Conservation (phyloP, 2,329 filamentous ascomycete genomes). For the Colletotrichum lini region DNA sequence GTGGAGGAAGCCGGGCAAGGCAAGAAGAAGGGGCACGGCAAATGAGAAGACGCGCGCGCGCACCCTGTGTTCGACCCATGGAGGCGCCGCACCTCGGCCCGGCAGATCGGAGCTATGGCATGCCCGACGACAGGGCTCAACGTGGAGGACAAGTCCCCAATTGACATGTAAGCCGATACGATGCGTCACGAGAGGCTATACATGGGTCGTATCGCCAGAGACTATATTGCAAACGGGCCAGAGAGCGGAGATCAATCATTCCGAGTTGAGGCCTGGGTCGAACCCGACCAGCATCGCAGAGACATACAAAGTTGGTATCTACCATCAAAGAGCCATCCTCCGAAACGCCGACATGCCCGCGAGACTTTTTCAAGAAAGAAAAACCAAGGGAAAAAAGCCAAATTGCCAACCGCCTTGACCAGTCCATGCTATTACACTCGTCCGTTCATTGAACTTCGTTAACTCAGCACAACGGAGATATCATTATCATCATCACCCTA, state of each 20-base stretch:
- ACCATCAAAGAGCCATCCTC: conserved; percentile 38
- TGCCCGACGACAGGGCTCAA: not conserved
- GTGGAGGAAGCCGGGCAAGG: conserved; percentile 65
- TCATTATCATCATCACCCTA: not conserved
- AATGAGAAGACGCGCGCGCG: not conserved
- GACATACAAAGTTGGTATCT: conserved; percentile 42
- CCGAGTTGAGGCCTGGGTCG: conserved; percentile 7
- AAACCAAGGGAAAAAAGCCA: not conserved
- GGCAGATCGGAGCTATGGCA: not conserved
- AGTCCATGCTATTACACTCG: conserved; percentile 35
- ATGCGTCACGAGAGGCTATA: not conserved
- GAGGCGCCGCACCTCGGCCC: not conserved
- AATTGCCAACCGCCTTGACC: conserved; percentile 37
- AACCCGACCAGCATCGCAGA: conserved; percentile 13
- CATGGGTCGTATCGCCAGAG: not conserved
- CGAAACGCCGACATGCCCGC: conserved; percentile 34
- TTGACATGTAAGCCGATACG: not conserved
- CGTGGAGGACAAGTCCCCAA: not conserved
- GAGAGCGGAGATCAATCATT: conserved; percentile 15
- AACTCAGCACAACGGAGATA: not conserved
- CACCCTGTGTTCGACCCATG: not conserved
- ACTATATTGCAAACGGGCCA: not conserved
- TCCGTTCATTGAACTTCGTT: conserved; percentile 35
- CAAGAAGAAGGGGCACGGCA: conserved; percentile 58
- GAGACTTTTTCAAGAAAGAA: conserved; percentile 20